A percentile compares a stretch with the other conserved stretches of the same genome.
Evolutionary conservation across 139 green algal genomes (phyloP).

Genomic region (Diplosphaera chodatii): DNA sequence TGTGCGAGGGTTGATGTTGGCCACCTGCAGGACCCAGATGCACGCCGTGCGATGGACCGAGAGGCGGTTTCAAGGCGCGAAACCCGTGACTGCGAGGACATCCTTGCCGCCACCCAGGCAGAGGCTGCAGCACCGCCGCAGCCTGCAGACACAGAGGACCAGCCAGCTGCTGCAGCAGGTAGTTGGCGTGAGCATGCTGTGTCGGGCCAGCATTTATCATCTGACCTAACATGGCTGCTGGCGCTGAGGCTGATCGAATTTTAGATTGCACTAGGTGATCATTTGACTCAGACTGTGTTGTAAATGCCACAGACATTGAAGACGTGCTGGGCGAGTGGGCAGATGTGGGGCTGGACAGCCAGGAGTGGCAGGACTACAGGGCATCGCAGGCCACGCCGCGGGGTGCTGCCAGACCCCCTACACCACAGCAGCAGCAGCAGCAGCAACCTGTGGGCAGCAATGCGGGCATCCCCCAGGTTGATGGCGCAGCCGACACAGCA

Average conservation of each 20-base stretch:
- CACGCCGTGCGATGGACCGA: too few relatives aligned
- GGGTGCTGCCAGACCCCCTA: too few relatives aligned
- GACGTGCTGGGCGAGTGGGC: neutral
- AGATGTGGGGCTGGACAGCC: neutral
- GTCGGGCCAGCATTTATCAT: too few relatives aligned
- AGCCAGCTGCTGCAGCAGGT: neutral
- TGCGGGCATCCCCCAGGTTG: conserved; percentile 18
- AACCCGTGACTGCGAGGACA: neutral
- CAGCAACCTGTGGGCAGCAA: neutral
- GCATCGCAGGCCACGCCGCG: too few relatives aligned
- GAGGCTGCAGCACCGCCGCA: neutral
- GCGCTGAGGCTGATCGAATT: too few relatives aligned
- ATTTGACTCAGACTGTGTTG: neutral
- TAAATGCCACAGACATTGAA: neutral
- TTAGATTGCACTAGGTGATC: too few relatives aligned
- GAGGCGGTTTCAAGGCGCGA: neutral
- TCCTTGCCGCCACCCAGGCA: neutral
- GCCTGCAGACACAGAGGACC: too few relatives aligned
- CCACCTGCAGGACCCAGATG: neutral
- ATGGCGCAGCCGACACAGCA: conserved; percentile 20
- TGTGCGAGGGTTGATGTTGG: too few relatives aligned
- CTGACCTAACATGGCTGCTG: too few relatives aligned
- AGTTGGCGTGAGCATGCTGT: too few relatives aligned
- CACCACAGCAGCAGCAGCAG: neutral
- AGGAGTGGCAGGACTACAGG: neutral